These are phyloP conservation scores for Styphnolobium japonicum DNA, from an alignment of 306 rosid species.

Conservation along the genomic window DNA sequence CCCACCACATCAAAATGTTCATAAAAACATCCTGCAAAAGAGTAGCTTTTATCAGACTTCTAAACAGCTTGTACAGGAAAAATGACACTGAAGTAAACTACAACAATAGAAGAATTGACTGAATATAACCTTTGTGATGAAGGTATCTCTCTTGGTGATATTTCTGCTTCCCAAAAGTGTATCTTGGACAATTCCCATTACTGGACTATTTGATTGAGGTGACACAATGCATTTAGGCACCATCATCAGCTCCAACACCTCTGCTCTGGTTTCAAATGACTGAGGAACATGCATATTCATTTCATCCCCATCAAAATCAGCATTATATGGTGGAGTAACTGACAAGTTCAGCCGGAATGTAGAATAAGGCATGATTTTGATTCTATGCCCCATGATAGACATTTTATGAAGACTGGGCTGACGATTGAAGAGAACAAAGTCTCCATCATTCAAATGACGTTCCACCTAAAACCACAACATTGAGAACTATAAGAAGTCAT, in stretches of 20 bases:
- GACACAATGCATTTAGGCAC: constrained; percentile 99
- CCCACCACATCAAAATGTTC: constrained; percentile 99
- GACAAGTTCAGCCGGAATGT: constrained; percentile 92
- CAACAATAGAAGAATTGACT: constrained; percentile 8
- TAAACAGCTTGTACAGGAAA: constrained; percentile 3
- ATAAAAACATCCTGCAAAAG: constrained; percentile 87
- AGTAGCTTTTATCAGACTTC: constrained; percentile 24
- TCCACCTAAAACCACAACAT: constrained; percentile 73
- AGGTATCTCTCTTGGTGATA: constrained; percentile 94
- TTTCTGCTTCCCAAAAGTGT: constrained; percentile 90
- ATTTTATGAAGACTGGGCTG: constrained; percentile 99
- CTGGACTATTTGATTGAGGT: constrained; percentile 95
- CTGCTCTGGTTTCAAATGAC: constrained; percentile 98
- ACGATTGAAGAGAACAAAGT: constrained; percentile 94
- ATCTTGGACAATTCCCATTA: constrained; percentile 99
- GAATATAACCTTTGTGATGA: constrained; percentile 73
- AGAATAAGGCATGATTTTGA: constrained; percentile 98
- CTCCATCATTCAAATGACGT: constrained; percentile 98
- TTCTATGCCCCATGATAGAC: constrained; percentile 99
- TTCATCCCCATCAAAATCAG: constrained; percentile 99
- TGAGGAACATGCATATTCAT: constrained; percentile 99
- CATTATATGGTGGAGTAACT: constrained; percentile 94
- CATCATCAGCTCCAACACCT: constrained; percentile 99
- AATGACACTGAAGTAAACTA: not conserved
- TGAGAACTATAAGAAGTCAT: constrained; percentile 4